Percentiles rank a stretch among this genome's conserved stretches.
Conservation (phyloP, 1,284 basidiomycete genomes). For the Cystobasidium pallidum region DNA sequence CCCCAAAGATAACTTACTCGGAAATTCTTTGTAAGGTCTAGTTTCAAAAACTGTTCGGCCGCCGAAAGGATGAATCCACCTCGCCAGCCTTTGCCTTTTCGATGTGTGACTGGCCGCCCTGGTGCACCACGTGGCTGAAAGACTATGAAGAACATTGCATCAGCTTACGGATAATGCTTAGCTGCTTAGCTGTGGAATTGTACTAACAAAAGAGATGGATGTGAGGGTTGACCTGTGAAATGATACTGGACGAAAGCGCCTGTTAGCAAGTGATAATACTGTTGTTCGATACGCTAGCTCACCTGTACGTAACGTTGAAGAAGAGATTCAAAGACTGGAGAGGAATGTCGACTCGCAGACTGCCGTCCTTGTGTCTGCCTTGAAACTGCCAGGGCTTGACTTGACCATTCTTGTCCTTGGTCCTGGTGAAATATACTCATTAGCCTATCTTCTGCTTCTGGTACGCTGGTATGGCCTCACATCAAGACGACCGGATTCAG, state of each 20-base stretch:
- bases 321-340: constrained; percentile 59
- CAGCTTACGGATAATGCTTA: no score
- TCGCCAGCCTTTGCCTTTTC: constrained; percentile 92
- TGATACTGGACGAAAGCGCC: constrained; percentile 65
- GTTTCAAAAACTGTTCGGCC: constrained; percentile 77
- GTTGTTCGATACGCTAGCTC: neutral
- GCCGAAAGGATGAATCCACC: constrained; percentile 83
- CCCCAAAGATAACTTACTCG: constrained; percentile 61
- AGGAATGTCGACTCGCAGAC: constrained; percentile 89
- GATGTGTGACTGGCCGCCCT: constrained; percentile 87
- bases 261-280: neutral
- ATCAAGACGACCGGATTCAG: constrained; percentile 63
- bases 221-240: constrained; percentile 95
- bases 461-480: neutral
- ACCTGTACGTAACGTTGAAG: constrained; percentile 73
- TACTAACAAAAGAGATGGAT: constrained; percentile 80
- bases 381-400: constrained; percentile 66
- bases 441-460: neutral
- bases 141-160: constrained; percentile 7
- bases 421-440: constrained; percentile 56
- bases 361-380: constrained; percentile 67
- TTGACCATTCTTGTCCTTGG: constrained; percentile 80
- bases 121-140: constrained; percentile 73
- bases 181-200: no score
- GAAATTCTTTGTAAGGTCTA: constrained; percentile 93